Evolutionary conservation across 345 rosid genomes (phyloP).

Genomic region (Lepidium sativum): DNA sequence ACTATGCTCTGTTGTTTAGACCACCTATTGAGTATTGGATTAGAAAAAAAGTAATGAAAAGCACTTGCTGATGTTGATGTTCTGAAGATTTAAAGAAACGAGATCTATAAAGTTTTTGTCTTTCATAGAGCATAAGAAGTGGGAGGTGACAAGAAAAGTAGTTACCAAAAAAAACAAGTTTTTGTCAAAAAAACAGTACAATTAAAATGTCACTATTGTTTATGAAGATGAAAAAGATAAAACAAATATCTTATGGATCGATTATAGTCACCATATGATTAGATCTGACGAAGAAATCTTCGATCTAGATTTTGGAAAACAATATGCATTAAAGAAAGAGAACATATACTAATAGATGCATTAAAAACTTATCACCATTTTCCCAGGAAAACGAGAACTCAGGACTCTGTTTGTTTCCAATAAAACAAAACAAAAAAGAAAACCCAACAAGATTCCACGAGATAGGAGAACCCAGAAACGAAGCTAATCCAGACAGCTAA

Average conservation of each 20-base stretch:
- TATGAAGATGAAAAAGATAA: not conserved
- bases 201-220: not conserved
- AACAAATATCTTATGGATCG: not conserved
- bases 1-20: not conserved
- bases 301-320: not conserved
- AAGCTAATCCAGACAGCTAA: slow-evolving; percentile 1
- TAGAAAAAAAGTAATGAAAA: not conserved
- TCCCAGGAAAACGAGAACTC: not conserved
- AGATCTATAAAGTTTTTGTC: slow-evolving; percentile 19
- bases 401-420: not conserved
- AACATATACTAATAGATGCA: not conserved
- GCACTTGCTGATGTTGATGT: not conserved
- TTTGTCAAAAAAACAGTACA: not conserved
- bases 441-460: not conserved
- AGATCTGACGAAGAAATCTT: not conserved
- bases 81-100: not conserved
- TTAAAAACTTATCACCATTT: not conserved
- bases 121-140: slow-evolving; percentile 6
- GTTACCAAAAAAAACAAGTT: not conserved
- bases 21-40: not conserved
- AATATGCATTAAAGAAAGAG: not conserved
- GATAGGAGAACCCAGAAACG: not conserved
- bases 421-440: not conserved
- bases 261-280: not conserved
- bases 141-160: slow-evolving; percentile 18